Evolutionary conservation across 148 eudicot species (phyloP), one percentile per base, ranked within the genome.

Genomic region (Vaccinium corymbosum): DNA sequence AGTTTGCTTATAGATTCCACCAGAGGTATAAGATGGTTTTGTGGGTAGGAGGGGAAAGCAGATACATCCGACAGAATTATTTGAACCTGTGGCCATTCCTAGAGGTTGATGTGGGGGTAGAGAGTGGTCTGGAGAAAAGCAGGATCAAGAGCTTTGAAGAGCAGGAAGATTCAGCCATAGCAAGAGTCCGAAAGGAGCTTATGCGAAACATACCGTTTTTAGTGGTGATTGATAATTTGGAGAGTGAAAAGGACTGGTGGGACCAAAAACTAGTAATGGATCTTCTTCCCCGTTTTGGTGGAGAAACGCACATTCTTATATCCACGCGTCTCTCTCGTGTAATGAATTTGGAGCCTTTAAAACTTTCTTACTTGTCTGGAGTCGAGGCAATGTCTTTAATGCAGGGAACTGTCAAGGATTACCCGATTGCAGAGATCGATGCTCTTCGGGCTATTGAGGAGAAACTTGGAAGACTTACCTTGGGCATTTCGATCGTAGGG

Each of bases 171-270:
- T 92, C 93, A 0, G 96, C 98, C 35, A 85, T 97, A 86, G 88
- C 92, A 77, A 87, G 98, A 80, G 92, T 94, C 27, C 89, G 98
- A 35, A 92, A 91, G 84, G 99, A 97, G 87, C 97, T 97, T 83
- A 94, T 93, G 98, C 88, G 98, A 81, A 94, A 93, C 84, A 90
- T 97, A 56, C 98, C 99, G 0, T 97, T 93, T 88, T 64, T 97
- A 86, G 93, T 97, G 19, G 89, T 97, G 68, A 95, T 97, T 16
- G 99, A 97, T 84, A 97, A 97, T 76, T 89, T 97, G 80, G 99
- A 95, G 89, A 92, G 90, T 53, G 99, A 97, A 84, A 94, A 94
- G 86, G 99, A 97, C 80, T 97, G 98, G 99, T 97, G 99, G 98
- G 98, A 97, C 73, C 97, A 92, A 85, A 92, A 91, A 82, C 98